Percentiles rank a stretch among this genome's conserved stretches.
Conservation (phyloP, 78 protist genomes). For the Isochrysis galbana region DNA sequence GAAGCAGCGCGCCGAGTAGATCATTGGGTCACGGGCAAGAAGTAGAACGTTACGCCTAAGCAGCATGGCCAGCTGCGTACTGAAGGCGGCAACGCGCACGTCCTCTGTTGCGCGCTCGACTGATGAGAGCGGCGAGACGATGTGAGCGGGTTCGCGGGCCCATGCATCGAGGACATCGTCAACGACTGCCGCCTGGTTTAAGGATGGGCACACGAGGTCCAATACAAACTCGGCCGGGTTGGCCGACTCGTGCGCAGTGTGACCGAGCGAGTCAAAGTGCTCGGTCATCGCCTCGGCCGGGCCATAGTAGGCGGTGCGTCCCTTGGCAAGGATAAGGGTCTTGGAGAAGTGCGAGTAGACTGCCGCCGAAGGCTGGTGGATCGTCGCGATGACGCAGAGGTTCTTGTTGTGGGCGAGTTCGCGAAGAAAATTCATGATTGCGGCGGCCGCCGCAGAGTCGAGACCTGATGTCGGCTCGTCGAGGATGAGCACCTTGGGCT, state of each 20-base stretch:
- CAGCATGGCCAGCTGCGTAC: background rate
- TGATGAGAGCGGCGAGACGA: too few species aligned
- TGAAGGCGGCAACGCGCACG: background rate
- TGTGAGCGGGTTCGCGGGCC: background rate
- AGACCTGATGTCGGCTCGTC: conserved; percentile 85
- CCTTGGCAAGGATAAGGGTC: background rate
- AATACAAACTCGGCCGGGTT: background rate
- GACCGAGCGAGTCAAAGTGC: background rate
- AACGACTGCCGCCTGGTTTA: background rate
- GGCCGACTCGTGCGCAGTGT: background rate
- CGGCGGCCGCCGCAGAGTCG: background rate
- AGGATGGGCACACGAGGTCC: background rate
- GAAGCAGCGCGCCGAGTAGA: background rate
- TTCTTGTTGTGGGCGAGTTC: background rate
- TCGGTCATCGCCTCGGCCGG: background rate
- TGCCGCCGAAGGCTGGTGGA: conserved; percentile 5
- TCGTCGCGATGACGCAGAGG: background rate
- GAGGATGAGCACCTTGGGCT: conserved; percentile 70
- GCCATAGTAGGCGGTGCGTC: background rate
- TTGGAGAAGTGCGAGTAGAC: background rate
- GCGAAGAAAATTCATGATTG: background rate
- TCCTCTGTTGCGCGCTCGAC: too few species aligned
- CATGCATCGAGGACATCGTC: background rate
- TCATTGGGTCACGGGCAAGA: background rate
- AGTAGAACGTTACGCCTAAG: background rate